These are phyloP conservation scores for Taiozyma sp. DNA, from an alignment of 1,139 yeast species.

Conservation along the genomic window DNA sequence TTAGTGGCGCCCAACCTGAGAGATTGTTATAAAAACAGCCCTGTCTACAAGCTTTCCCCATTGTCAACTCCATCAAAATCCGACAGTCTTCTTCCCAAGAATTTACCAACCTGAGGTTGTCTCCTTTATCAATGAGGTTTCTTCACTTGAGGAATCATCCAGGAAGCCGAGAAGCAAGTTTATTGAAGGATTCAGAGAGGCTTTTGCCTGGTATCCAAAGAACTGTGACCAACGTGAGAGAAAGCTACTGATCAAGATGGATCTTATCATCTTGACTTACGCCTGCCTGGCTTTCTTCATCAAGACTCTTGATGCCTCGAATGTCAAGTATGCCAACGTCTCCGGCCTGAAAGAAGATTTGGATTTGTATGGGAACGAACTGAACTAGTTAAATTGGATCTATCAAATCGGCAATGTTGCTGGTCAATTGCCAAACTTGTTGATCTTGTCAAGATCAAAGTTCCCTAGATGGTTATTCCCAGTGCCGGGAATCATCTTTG, in stretches of 20 bases:
- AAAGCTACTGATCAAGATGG: conserved; percentile 31
- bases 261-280: conserved; percentile 31
- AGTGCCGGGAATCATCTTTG: conserved; percentile 49
- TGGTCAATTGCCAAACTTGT: conserved; percentile 23
- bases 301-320: conserved; percentile 28
- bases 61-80: background rate
- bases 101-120: background rate
- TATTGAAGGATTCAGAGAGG: background rate
- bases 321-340: conserved; percentile 31
- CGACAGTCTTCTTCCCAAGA: background rate
- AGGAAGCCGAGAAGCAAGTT: background rate
- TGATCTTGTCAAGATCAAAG: conserved; percentile 11
- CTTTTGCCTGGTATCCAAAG: conserved; percentile 5
- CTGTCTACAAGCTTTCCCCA: background rate
- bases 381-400: conserved; percentile 20
- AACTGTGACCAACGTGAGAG: conserved; percentile 22
- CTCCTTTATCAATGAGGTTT: background rate
- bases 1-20: background rate
- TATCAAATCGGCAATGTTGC: conserved; percentile 26
- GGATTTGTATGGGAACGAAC: conserved; percentile 23
- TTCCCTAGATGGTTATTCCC: conserved; percentile 22
- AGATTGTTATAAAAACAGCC: background rate
- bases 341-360: conserved; percentile 32
- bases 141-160: background rate
- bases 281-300: conserved; percentile 32